These are phyloP conservation scores for Teratosphaeria epicoccoides DNA, from an alignment of 2,329 filamentous ascomycete species.

Conservation along the genomic window DNA sequence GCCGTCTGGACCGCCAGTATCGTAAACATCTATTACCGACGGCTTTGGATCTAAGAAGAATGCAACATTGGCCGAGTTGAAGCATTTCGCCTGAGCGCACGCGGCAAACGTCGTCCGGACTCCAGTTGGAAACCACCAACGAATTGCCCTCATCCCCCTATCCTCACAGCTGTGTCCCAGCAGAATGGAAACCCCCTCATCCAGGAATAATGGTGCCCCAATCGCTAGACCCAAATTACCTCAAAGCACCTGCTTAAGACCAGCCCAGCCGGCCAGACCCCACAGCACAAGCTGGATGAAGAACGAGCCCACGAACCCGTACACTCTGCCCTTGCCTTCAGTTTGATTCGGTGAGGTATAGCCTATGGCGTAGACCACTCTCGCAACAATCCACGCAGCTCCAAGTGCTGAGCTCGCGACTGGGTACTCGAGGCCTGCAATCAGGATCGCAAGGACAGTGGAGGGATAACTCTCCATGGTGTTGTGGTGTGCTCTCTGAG, in stretches of 20 bases:
- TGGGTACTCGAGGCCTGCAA: slow-evolving; percentile 46
- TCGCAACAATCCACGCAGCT: slow-evolving; percentile 39
- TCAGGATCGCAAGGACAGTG: slow-evolving; percentile 41
- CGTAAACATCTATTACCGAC: background rate
- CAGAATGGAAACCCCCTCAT: background rate
- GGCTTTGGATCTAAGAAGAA: background rate
- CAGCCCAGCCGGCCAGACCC: slow-evolving; percentile 21
- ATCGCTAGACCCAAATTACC: slow-evolving; percentile 1
- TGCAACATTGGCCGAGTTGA: background rate
- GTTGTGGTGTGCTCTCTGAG: slow-evolving; percentile 45
- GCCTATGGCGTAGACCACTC: slow-evolving; percentile 38
- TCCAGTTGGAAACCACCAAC: background rate
- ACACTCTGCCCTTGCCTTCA: slow-evolving; percentile 35
- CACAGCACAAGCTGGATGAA: slow-evolving; percentile 25
- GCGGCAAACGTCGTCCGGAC: background rate
- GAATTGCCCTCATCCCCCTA: background rate
- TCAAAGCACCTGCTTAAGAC: slow-evolving; percentile 19
- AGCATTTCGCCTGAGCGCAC: background rate
- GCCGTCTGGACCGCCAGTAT: background rate
- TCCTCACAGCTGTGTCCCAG: background rate
- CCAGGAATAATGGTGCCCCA: background rate
- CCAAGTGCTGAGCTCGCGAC: slow-evolving; percentile 36
- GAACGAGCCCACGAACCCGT: slow-evolving; percentile 18
- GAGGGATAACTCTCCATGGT: slow-evolving; percentile 48
- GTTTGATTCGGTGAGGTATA: slow-evolving; percentile 32